Percentiles rank a stretch among this genome's conserved stretches.
These are phyloP conservation scores for Candida sakaeoensis DNA, from an alignment of 805 yeast genomes.

Conservation along the genomic window DNA sequence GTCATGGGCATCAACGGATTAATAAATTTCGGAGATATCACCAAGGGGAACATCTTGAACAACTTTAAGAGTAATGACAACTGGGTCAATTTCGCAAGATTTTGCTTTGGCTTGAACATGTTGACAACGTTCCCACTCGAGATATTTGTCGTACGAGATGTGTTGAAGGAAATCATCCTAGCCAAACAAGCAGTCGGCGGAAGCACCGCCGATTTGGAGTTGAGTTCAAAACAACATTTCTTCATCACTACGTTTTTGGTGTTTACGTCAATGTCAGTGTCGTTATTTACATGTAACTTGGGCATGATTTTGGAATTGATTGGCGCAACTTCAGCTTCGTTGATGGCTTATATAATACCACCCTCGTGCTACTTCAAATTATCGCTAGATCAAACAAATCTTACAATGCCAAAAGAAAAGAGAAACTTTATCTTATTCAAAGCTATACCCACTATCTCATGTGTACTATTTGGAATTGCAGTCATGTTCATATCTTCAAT, in stretches of 20 bases:
- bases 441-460: slow-evolving; percentile 54
- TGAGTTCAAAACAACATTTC: slow-evolving; percentile 51
- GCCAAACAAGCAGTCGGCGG: slow-evolving; percentile 18
- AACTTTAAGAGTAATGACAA: slow-evolving; percentile 76
- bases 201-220: slow-evolving; percentile 34
- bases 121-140: slow-evolving; percentile 88
- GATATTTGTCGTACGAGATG: slow-evolving; percentile 86
- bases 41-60: slow-evolving; percentile 85
- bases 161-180: slow-evolving; percentile 60
- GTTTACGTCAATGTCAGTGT: slow-evolving; percentile 65
- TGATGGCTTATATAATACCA: slow-evolving; percentile 89
- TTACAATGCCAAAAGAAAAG: slow-evolving; percentile 18
- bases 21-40: slow-evolving; percentile 66
- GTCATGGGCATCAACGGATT: slow-evolving; percentile 79
- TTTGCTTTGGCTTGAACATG: slow-evolving; percentile 91
- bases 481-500: slow-evolving; percentile 80
- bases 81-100: slow-evolving; percentile 79
- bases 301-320: slow-evolving; percentile 87
- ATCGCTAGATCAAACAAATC: slow-evolving; percentile 42
- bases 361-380: slow-evolving; percentile 77
- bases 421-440: slow-evolving; percentile 30
- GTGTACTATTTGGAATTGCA: slow-evolving; percentile 66
- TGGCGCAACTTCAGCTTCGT: slow-evolving; percentile 90
- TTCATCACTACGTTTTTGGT: slow-evolving; percentile 64
- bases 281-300: slow-evolving; percentile 78